Conservation (phyloP, 2,329 filamentous ascomycete species). For the Aaosphaeria arxii region DNA sequence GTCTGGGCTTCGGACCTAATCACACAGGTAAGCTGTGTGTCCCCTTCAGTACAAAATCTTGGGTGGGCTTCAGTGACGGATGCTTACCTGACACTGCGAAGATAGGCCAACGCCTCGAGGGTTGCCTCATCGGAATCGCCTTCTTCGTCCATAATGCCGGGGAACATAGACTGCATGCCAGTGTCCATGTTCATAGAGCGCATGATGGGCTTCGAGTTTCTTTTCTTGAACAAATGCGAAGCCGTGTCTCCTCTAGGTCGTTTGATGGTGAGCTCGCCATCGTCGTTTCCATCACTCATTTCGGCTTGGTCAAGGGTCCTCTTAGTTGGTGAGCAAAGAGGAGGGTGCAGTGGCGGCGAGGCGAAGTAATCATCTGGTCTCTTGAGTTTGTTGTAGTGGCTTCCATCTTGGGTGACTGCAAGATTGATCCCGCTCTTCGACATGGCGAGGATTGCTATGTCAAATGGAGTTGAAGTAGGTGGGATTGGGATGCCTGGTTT, state of each 20-base stretch:
- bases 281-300: not conserved
- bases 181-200: slow-evolving; percentile 9
- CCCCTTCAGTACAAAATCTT: slow-evolving; percentile 5
- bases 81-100: slow-evolving; percentile 31
- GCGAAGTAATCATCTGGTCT: slow-evolving; percentile 28
- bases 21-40: slow-evolving; percentile 14
- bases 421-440: slow-evolving; percentile 20
- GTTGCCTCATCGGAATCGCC: slow-evolving; percentile 21
- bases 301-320: slow-evolving; percentile 3
- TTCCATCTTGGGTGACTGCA: slow-evolving; percentile 33
- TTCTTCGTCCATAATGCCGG: slow-evolving; percentile 25
- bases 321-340: slow-evolving; percentile 5
- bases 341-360: slow-evolving; percentile 4
- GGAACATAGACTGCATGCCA: slow-evolving; percentile 29
- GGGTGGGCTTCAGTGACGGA: slow-evolving; percentile 2
- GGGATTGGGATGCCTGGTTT: too few species aligned
- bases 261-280: slow-evolving; percentile 4
- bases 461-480: too few species aligned
- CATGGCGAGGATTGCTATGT: slow-evolving; percentile 10
- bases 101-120: slow-evolving; percentile 31
- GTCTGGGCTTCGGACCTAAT: slow-evolving; percentile 69
- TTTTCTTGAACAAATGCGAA: not conserved
- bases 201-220: not conserved
- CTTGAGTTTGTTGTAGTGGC: slow-evolving; percentile 34
- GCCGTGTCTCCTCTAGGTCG: not conserved